phyloP scores from a whole-genome alignment of 495 filamentous ascomycete species.

The Bacidia gigantensis region DNA sequence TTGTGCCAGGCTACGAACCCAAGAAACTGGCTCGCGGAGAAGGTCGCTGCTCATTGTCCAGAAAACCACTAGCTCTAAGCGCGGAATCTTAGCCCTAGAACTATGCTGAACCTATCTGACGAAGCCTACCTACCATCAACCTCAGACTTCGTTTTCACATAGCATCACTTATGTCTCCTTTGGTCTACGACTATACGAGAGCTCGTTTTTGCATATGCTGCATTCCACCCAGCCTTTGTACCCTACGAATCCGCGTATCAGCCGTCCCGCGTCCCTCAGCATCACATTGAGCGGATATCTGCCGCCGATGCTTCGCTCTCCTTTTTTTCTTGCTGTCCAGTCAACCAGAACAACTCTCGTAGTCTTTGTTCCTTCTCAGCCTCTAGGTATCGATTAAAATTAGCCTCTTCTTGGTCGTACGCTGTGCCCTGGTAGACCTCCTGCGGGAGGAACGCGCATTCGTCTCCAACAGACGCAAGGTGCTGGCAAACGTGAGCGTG shows the following conservation, averaged over 20 bases:
- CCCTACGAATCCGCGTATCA: too few relatives aligned
- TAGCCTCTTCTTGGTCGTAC: slow-evolving; percentile 19
- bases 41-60: too few relatives aligned
- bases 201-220: too few relatives aligned
- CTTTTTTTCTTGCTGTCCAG: slow-evolving; percentile 1
- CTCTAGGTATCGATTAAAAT: slow-evolving; percentile 23
- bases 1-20: neutral
- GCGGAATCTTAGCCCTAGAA: too few relatives aligned
- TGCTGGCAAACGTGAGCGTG: slow-evolving; percentile 29
- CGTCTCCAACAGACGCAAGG: slow-evolving; percentile 22
- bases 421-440: slow-evolving; percentile 26
- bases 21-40: neutral
- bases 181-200: too few relatives aligned
- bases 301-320: neutral
- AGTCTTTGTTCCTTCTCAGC: slow-evolving; percentile 24
- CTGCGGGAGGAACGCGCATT: slow-evolving; percentile 26
- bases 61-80: too few relatives aligned
- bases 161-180: too few relatives aligned
- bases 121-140: too few relatives aligned
- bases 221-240: too few relatives aligned
- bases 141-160: too few relatives aligned
- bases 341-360: slow-evolving; percentile 23
- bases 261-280: too few relatives aligned
- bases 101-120: too few relatives aligned
- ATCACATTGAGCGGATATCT: neutral